phyloP scores from a whole-genome alignment of 2,329 filamentous ascomycete genomes.

The Davidsoniella virescens region DNA sequence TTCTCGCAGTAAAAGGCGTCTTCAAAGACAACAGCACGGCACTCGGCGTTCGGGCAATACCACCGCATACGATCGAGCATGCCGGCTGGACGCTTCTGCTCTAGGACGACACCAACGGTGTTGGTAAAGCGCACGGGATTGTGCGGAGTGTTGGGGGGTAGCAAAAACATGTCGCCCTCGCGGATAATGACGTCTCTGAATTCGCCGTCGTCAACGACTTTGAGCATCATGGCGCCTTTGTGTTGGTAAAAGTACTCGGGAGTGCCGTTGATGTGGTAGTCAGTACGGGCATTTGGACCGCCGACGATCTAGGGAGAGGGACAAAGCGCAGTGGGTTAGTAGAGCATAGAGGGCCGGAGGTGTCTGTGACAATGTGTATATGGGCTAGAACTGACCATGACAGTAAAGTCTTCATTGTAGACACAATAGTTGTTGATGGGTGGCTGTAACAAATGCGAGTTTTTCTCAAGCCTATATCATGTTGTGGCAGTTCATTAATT shows the following conservation, averaged over 20 bases:
- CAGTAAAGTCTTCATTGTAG: conserved; percentile 67
- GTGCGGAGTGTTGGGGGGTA: conserved; percentile 89
- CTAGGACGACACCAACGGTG: conserved; percentile 86
- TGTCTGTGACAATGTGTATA: not conserved
- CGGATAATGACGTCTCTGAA: conserved; percentile 80
- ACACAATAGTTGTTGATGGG: conserved; percentile 97
- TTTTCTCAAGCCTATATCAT: conserved; percentile 61
- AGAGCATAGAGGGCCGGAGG: not conserved
- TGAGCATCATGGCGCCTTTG: conserved; percentile 83
- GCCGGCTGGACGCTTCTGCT: conserved; percentile 58
- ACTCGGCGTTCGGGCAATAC: conserved; percentile 55
- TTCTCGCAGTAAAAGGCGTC: conserved; percentile 76
- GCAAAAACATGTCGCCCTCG: conserved; percentile 85
- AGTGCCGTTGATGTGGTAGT: conserved; percentile 96
- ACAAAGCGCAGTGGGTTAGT: conserved; percentile 2
- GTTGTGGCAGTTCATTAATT: not conserved
- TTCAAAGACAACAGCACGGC: conserved; percentile 64
- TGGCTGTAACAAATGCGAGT: conserved; percentile 80
- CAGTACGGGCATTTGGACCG: conserved; percentile 86
- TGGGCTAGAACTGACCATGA: conserved; percentile 43
- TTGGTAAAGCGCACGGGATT: conserved; percentile 87
- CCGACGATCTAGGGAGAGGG: conserved; percentile 54
- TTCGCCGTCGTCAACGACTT: conserved; percentile 65
- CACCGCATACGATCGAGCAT: conserved; percentile 69
- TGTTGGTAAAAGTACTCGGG: conserved; percentile 98